Base-by-base conservation (phyloP, 192 early-diverging fungal species). In the Diversispora epigaea region DNA sequence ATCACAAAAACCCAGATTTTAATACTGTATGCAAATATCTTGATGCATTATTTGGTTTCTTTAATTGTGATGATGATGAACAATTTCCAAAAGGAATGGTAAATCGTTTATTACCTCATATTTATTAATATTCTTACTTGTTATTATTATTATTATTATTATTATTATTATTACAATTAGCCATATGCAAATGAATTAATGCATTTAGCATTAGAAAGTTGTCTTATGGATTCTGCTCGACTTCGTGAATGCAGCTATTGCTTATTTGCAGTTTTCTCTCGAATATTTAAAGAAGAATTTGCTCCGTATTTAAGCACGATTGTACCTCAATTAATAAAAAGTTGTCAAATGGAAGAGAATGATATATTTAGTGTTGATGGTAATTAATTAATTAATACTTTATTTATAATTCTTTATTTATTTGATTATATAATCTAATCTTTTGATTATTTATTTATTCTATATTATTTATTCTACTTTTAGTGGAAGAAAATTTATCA, bases 161-260 rank as follows among this genome's bases (percentile, higher is more conserved):
- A 32, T 45, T 3, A 15, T 71, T 12, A 43, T 43, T 40, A 22
- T 41, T 8, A 41, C 57, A 57, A 15, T n/a, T 44, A 73, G 21
- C 93, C 94, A 39, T 86, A 92, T 71, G 78, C 94, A 76, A 84
- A 91, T 46, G 85, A 89, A 62, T 81, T 89, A 58, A 93, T 95
- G 92, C 83, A 79, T 45, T 79, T 93, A 67, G 94, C 91, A 6
- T 78, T 93, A 57, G 89, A 95, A 61, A 92, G 94, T 43, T 84
- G 94, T 76, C 84, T 90, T 40, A 76, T 93, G 57, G 89, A 92
- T 49, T 89, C 91, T 58, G 81, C 88, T 32, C 87, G 89, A 55
- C 82, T 96, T 68, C 87, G 92, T 52, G 93, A 97, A 77, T 95
- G 94, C 78, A 89, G 87, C 41, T 97, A 89, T 80, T 89, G 91